Percentiles rank a stretch among this genome's conserved stretches.
These are phyloP conservation scores for Paracoccidioides lutzii DNA, from an alignment of 2,329 filamentous ascomycete genomes.

Conservation along the genomic window DNA sequence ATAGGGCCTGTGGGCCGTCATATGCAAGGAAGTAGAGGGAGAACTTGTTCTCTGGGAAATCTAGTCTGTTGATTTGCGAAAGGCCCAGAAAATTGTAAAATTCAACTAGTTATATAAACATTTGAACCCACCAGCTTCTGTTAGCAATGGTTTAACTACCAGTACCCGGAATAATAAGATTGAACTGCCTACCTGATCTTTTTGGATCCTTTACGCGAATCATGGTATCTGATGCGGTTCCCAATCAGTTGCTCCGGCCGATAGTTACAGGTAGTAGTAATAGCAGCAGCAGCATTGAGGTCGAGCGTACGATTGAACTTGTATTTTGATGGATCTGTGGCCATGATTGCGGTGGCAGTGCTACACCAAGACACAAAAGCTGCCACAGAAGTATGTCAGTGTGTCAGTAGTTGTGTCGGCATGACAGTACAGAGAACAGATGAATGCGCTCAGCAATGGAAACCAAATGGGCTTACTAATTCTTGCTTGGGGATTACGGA, in stretches of 20 bases:
- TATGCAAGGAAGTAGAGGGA: constrained; percentile 93
- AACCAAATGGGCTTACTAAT: too few relatives aligned
- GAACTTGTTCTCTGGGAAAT: constrained; percentile 80
- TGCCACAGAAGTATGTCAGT: neutral
- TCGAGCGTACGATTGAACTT: constrained; percentile 49
- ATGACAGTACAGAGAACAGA: too few relatives aligned
- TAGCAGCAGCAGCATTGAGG: constrained; percentile 11
- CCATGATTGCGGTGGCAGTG: constrained; percentile 32
- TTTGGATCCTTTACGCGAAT: constrained; percentile 90
- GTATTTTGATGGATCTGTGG: constrained; percentile 49
- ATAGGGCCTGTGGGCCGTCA: constrained; percentile 62
- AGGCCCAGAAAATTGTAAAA: constrained; percentile 93
- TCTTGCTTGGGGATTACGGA: too few relatives aligned
- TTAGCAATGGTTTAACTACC: neutral
- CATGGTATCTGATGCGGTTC: constrained; percentile 41
- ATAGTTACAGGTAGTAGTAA: constrained; percentile 2
- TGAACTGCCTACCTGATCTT: constrained; percentile 46
- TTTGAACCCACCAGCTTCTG: too few relatives aligned
- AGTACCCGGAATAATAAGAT: neutral
- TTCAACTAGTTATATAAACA: constrained; percentile 44
- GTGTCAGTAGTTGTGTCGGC: too few relatives aligned
- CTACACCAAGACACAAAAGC: neutral
- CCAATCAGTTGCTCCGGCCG: constrained; percentile 8
- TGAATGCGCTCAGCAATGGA: too few relatives aligned
- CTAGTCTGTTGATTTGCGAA: constrained; percentile 65